Base-by-base conservation (phyloP, 805 yeast species). In the Candida krabiensis region DNA sequence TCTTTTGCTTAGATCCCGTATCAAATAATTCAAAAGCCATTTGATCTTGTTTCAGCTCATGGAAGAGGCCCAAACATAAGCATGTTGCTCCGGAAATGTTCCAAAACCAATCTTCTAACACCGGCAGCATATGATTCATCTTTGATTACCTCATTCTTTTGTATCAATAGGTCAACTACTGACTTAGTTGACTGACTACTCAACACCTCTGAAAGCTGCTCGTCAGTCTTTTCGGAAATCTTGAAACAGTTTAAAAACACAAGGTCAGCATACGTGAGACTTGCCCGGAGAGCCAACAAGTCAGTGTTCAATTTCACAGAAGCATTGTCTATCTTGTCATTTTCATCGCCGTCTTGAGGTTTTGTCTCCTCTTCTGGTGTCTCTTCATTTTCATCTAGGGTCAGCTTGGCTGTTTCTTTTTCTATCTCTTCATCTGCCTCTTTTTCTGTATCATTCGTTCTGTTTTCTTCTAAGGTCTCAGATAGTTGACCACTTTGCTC, bases 21-120 rank as follows among this genome's bases (percentile, higher is more conserved):
- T 9, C 25, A 11, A 28, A 22, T 17, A 24, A 23, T 15, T 14
- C 21, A 24, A 27, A 16, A 31, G 25, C 21, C 15, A 25, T 23
- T 17, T 13, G 9, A n/a, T 37, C 37, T 18, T 40, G 14, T 19
- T 23, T 24, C n/a, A n/a, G n/a, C n/a, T n/a, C n/a, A n/a, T n/a
- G n/a, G n/a, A n/a, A 46, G 37, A 5, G 55, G 53, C 12, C 52
- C 52, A 29, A 46, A 52, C 50, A 52, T 44, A 25, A 52, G 33
- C 22, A 27, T 27, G 17, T 43, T 39, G 31, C 49, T 39, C 30
- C 41, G 45, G 40, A 42, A 52, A 30, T 46, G 52, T 9, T 49
- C 56, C 12, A 52, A 23, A 8, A 52, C 22, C 4, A 40, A 29
- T 22, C 36, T 44, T 28, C 42, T 30, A 16, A 52, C 43, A 5